Conservation (phyloP, 2,329 filamentous ascomycete genomes). For the Pseudocercospora pini-densiflorae region DNA sequence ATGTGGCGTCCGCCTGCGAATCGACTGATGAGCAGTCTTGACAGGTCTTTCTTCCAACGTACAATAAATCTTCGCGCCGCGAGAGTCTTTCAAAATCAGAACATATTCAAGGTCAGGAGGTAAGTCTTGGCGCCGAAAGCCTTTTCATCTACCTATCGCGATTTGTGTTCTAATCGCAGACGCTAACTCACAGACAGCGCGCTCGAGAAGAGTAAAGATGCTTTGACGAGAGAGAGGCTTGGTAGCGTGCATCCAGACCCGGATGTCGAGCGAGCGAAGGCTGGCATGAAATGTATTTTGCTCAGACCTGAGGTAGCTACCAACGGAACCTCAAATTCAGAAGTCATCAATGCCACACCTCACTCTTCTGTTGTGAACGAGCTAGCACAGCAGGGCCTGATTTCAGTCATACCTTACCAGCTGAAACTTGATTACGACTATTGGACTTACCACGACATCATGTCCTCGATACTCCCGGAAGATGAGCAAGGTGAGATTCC, state of each 20-base stretch:
- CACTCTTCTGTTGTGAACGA: constrained; percentile 75
- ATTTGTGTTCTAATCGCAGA: background rate
- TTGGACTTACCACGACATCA: constrained; percentile 87
- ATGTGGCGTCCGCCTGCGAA: constrained; percentile 82
- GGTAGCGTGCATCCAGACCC: constrained; percentile 68
- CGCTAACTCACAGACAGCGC: constrained; percentile 47
- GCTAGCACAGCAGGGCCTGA: constrained; percentile 68
- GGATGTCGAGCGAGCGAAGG: constrained; percentile 55
- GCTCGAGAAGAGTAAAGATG: constrained; percentile 67
- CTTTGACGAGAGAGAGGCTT: constrained; percentile 68
- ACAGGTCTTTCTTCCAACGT: constrained; percentile 81
- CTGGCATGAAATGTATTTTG: constrained; percentile 51
- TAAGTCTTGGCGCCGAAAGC: background rate
- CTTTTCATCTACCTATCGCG: background rate
- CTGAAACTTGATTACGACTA: constrained; percentile 80
- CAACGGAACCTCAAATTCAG: constrained; percentile 26
- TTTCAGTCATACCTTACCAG: constrained; percentile 75
- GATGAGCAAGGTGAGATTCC: constrained; percentile 81
- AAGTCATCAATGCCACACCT: constrained; percentile 49
- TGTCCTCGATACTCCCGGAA: constrained; percentile 78
- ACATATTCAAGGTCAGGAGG: constrained; percentile 71
- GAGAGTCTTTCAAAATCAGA: constrained; percentile 72
- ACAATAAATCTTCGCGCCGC: constrained; percentile 78
- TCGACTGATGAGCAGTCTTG: constrained; percentile 77
- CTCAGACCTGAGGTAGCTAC: constrained; percentile 47